Percentiles rank a stretch among this genome's conserved stretches.
These are phyloP conservation scores for Thielaviopsis punctulata DNA, from an alignment of 2,329 filamentous ascomycete genomes.

Conservation along the genomic window DNA sequence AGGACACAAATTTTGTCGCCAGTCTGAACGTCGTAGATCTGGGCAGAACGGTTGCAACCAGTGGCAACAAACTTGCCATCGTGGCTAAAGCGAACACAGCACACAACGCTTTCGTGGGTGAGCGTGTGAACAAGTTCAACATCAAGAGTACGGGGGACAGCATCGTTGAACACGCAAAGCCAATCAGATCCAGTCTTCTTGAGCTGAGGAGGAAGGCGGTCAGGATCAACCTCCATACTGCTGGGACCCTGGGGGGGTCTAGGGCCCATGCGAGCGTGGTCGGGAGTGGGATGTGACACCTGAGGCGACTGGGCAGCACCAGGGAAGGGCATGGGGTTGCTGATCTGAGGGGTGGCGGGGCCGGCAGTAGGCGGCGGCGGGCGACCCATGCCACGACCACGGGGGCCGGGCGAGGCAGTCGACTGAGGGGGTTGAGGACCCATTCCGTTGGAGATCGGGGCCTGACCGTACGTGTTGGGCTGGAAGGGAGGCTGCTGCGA, in stretches of 20 bases:
- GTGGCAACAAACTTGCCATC: conserved; percentile 94
- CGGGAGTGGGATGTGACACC: conserved; percentile 67
- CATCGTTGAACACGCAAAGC: conserved; percentile 94
- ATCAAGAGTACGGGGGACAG: conserved; percentile 74
- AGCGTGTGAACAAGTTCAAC: conserved; percentile 90
- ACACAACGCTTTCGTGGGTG: conserved; percentile 88
- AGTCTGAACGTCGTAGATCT: conserved; percentile 85
- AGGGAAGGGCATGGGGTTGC: conserved; percentile 71
- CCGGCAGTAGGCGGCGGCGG: conserved; percentile 39
- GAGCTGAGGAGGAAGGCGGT: conserved; percentile 65
- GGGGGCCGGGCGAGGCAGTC: conserved; percentile 69
- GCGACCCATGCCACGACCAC: conserved; percentile 47
- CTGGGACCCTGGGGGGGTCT: conserved; percentile 21
- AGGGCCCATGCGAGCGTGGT: conserved; percentile 38
- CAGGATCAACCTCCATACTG: conserved; percentile 55
- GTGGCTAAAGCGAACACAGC: conserved; percentile 90
- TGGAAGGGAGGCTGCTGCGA: conserved; percentile 56
- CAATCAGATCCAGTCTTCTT: conserved; percentile 86
- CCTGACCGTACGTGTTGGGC: conserved; percentile 50
- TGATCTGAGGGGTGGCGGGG: conserved; percentile 83
- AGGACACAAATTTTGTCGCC: conserved; percentile 80
- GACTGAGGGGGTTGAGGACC: conserved; percentile 67
- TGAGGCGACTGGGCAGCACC: conserved; percentile 71
- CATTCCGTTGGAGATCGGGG: conserved; percentile 50
- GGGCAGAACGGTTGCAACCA: conserved; percentile 95